Conservation (phyloP, 2,329 filamentous ascomycete species). For the Aspergillus thermomutatus region DNA sequence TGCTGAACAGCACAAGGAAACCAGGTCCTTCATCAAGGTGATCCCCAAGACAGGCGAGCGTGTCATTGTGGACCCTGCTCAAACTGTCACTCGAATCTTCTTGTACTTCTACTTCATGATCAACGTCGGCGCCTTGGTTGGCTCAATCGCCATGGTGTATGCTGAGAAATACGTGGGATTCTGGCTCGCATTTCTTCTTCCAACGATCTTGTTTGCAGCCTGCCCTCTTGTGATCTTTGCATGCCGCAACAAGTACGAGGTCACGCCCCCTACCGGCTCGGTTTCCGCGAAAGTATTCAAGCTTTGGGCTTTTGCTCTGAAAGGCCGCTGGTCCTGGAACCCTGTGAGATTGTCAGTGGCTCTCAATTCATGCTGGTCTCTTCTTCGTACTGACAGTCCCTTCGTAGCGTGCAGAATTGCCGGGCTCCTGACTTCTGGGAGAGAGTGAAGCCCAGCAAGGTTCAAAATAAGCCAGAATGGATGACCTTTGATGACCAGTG, state of each 20-base stretch:
- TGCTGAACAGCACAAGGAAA: conserved; percentile 65
- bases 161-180: conserved; percentile 74
- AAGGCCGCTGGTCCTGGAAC: conserved; percentile 61
- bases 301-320: conserved; percentile 59
- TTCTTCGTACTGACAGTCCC: conserved; percentile 1
- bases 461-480: conserved; percentile 19
- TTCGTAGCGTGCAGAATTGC: conserved; percentile 17
- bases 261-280: conserved; percentile 67
- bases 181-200: conserved; percentile 58
- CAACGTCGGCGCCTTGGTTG: conserved; percentile 62
- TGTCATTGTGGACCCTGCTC: conserved; percentile 66
- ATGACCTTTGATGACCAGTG: conserved; percentile 80
- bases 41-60: conserved; percentile 56
- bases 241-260: conserved; percentile 61
- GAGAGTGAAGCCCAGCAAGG: conserved; percentile 19
- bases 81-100: conserved; percentile 67
- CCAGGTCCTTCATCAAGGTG: conserved; percentile 55
- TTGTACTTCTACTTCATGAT: conserved; percentile 70
- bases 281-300: conserved; percentile 65
- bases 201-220: conserved; percentile 61
- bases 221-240: conserved; percentile 61
- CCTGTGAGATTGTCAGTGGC: conserved; percentile 42
- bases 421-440: conserved; percentile 19
- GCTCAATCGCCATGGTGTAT: conserved; percentile 65
- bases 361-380: not conserved